Percentiles rank a stretch among this genome's conserved stretches.
Conservation (phyloP, 495 filamentous ascomycete genomes). For the Xylaria telfairii region DNA sequence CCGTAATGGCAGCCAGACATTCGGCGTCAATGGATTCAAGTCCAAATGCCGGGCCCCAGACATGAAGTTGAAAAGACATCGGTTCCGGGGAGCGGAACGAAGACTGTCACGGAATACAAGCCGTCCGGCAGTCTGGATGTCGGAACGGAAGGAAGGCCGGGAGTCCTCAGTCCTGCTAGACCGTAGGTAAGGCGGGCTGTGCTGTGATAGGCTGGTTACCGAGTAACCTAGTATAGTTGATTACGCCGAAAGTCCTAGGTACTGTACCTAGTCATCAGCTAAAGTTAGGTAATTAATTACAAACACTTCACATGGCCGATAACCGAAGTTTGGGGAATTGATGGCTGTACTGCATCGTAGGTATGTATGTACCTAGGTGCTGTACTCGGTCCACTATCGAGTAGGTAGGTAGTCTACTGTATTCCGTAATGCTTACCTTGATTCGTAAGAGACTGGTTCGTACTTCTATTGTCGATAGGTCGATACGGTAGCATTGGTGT, state of each 20-base stretch:
- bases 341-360: too few species aligned
- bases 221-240: not conserved
- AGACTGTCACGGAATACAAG: slow-evolving; percentile 1
- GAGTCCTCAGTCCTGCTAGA: not conserved
- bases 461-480: not conserved
- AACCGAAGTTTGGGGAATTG: not conserved
- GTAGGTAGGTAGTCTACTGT: too few species aligned
- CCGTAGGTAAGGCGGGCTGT: not conserved
- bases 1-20: slow-evolving; percentile 79
- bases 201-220: slow-evolving; percentile 15
- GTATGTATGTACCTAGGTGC: too few species aligned
- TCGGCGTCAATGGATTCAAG: slow-evolving; percentile 90
- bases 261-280: not conserved
- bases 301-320: slow-evolving; percentile 14
- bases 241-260: too few species aligned
- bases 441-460: not conserved
- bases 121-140: not conserved
- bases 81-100: slow-evolving; percentile 5
- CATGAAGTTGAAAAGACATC: slow-evolving; percentile 79
- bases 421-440: not conserved
- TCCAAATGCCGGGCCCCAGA: slow-evolving; percentile 88
- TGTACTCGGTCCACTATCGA: too few species aligned
- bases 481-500: not conserved
- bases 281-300: too few species aligned
- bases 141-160: not conserved